Percentiles rank a stretch among this genome's conserved stretches.
Evolutionary conservation across 2,329 filamentous ascomycete genomes (phyloP).

Genomic region (Didymellaceae sp.): DNA sequence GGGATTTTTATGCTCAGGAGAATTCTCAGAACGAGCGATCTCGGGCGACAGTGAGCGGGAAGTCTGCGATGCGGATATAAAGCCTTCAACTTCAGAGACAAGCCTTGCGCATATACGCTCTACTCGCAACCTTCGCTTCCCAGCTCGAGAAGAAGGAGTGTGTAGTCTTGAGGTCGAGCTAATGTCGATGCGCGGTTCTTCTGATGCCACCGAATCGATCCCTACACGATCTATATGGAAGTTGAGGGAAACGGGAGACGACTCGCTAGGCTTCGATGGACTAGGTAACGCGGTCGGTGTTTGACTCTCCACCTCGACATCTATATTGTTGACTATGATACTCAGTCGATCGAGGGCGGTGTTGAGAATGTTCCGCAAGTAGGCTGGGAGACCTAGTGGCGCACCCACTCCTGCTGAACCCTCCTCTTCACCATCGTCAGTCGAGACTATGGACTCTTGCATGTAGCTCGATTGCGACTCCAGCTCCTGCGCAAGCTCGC

Average conservation of each 20-base stretch:
- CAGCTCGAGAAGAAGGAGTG: slow-evolving; percentile 59
- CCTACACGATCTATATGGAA: slow-evolving; percentile 69
- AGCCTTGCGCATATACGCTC: slow-evolving; percentile 68
- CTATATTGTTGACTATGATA: slow-evolving; percentile 69
- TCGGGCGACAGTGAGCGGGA: slow-evolving; percentile 66
- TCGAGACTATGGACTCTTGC: slow-evolving; percentile 64
- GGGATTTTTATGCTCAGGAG: slow-evolving; percentile 24
- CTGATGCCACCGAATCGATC: slow-evolving; percentile 65
- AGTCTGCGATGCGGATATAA: slow-evolving; percentile 65
- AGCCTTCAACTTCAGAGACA: slow-evolving; percentile 71
- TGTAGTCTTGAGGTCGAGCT: slow-evolving; percentile 17
- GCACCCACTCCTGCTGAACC: slow-evolving; percentile 71
- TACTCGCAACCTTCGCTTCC: slow-evolving; percentile 70
- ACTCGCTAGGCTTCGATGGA: slow-evolving; percentile 55
- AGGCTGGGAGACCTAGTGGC: slow-evolving; percentile 70
- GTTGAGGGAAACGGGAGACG: slow-evolving; percentile 66
- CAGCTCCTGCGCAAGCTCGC: slow-evolving; percentile 72
- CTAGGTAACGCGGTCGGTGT: slow-evolving; percentile 58
- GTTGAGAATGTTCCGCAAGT: slow-evolving; percentile 74
- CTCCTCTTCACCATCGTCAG: slow-evolving; percentile 70
- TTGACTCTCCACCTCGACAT: slow-evolving; percentile 68
- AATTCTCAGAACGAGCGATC: slow-evolving; percentile 54
- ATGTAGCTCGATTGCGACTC: slow-evolving; percentile 68
- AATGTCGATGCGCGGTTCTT: slow-evolving; percentile 33
- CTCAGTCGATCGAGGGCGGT: slow-evolving; percentile 75